A percentile compares a stretch with the other conserved stretches of the same genome.
Evolutionary conservation across 306 rosid species (phyloP).

Genomic region (Gillenia trifoliata): DNA sequence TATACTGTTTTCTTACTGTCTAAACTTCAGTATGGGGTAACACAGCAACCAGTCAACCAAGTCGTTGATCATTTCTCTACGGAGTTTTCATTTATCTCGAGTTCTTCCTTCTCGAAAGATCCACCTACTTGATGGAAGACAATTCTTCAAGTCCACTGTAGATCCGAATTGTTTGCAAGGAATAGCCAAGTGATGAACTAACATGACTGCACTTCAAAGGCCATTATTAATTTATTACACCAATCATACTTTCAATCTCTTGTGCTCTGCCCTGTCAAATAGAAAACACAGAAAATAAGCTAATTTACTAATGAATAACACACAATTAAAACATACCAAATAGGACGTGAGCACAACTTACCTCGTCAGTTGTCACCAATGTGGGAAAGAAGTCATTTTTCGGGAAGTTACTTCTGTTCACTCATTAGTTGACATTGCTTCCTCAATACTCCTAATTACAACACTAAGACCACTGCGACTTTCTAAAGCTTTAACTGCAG

Average conservation of each 20-base stretch:
- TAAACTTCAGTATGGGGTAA: neutral
- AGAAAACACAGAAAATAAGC: neutral
- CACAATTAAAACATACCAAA: neutral
- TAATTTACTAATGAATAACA: neutral
- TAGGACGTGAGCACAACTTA: neutral
- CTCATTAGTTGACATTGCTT: conserved; percentile 41
- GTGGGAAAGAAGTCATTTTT: neutral
- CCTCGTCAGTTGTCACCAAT: neutral
- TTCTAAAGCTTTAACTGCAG: conserved; percentile 87
- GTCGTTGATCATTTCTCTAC: neutral
- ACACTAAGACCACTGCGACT: conserved; percentile 60
- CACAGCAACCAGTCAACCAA: neutral
- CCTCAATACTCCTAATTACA: conserved; percentile 83
- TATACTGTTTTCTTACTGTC: neutral
- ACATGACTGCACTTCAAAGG: neutral
- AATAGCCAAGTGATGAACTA: neutral
- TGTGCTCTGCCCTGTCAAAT: neutral
- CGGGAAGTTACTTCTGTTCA: conserved; percentile 17
- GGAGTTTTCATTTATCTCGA: neutral
- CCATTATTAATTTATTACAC: neutral
- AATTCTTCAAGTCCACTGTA: neutral
- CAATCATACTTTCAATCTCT: neutral
- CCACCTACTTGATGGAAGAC: conserved; percentile 6
- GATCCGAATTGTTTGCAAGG: neutral
- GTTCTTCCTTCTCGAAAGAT: neutral